Evolutionary conservation across 2,329 filamentous ascomycete genomes (phyloP).

Genomic region (Podosphaera xanthii): DNA sequence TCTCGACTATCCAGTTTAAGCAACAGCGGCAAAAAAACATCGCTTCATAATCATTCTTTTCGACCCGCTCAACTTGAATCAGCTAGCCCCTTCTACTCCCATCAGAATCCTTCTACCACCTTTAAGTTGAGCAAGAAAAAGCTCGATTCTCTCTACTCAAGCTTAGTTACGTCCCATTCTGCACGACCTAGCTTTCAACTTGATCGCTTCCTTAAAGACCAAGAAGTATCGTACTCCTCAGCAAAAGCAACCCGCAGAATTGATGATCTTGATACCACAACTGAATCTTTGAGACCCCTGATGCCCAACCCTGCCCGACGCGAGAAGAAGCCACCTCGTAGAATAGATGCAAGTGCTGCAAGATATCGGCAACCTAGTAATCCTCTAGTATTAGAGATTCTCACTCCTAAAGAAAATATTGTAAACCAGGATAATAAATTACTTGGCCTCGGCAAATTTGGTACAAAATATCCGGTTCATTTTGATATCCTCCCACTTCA

Average conservation of each 20-base stretch:
- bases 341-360: conserved; percentile 14
- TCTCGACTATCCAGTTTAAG: not conserved
- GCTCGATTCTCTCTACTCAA: conserved; percentile 31
- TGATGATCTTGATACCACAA: not conserved
- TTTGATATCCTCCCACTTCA: conserved; percentile 39
- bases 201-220: conserved; percentile 17
- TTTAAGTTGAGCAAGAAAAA: conserved; percentile 30
- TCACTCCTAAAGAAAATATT: conserved; percentile 8
- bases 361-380: conserved; percentile 16
- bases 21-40: not conserved
- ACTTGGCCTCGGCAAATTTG: conserved; percentile 34
- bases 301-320: not conserved
- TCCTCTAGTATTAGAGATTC: conserved; percentile 10
- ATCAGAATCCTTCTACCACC: conserved; percentile 14
- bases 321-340: conserved; percentile 11
- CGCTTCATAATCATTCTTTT: not conserved
- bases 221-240: conserved; percentile 5
- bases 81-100: conserved; percentile 18
- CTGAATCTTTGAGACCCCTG: not conserved
- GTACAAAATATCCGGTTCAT: conserved; percentile 35
- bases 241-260: conserved; percentile 1
- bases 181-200: conserved; percentile 16
- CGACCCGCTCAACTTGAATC: conserved; percentile 34
- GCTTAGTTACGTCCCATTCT: conserved; percentile 15
- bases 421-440: conserved; percentile 19